Evolutionary conservation across 345 rosid genomes (phyloP), one percentile per base, ranked within the genome.

Genomic region (Diplotaxis tenuifolia): DNA sequence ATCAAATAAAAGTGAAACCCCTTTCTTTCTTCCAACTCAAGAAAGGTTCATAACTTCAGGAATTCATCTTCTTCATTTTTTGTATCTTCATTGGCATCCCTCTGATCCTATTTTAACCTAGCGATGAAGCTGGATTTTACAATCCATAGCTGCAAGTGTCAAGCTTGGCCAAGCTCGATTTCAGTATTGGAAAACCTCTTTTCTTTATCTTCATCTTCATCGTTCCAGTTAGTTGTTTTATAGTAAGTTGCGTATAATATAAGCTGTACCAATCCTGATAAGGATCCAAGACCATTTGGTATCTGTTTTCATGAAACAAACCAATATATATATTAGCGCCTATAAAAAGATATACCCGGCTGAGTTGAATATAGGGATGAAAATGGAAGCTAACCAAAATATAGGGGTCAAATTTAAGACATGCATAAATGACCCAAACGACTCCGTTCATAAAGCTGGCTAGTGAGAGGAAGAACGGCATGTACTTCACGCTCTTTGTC

Each of bases 401-500:
- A 49, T 81, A 81, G 42, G 82, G 77, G 71, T 92, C 98, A 9
- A 90, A 81, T 56, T 81, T 64, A 27, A 92, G 87, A 40, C 77
- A 47, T 2, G 92, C 87, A 25, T 88, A 92, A 38, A 76, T 3
- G 4, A 72, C 55, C 98, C 96, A 92, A 32, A 89, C 31, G 57
- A 77, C 0, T 0, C 92, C 96, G 34, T 90, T 90, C 38, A 65
- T 52, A 4, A 88, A 67, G 78, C 71, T 86, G 32, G 88, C 81
- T 2, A 89, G 20, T 4, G 98, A 84, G 3, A 92, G 74, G 42
- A 19, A 61, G 72, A 92, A 78, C 0, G 98, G 98, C 98, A 92
- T 88, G 87, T 82, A 92, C 86, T 88, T 88, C 31, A 92, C 96
- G 56, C 98, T 92, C 86, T 83, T 92, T 38, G 96, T 83, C 77